Evolutionary conservation across 2,329 filamentous ascomycete species (phyloP), one percentile per base, ranked within the genome.

Genomic region (Dactylella cylindrospora): DNA sequence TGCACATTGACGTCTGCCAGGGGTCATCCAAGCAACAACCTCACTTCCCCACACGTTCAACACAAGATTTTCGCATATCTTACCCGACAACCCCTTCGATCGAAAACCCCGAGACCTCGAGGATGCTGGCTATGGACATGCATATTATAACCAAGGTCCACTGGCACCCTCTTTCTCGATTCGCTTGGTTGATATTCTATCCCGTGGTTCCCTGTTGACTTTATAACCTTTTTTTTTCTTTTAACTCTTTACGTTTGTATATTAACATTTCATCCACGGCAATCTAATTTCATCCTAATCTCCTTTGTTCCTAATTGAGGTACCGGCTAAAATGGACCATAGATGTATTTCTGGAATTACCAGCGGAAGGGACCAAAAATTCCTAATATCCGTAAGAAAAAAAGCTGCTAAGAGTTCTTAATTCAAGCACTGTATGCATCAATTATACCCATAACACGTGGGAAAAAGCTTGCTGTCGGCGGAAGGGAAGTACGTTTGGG

Each of bases 41-140:
- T 38, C 36, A 54, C 44, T 54, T 62, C 49, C 49, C 57, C 57
- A 62, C 57, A 62, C 38, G 35, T 22, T 44, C 57, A 62, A 62
- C 57, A 22, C 57, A 62, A 62, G 38, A 8, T 32, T 35, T 32
- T 40, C 32, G 33, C 40, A 35, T 31, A 33, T 40, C 45, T 25
- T 51, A 40, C 32, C 38, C 45, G 44, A 50, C 22, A 23, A 22
- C 26, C 47, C 33, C 41, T 40, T 38, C 28, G 36, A 45, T 25
- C 32, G 36, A 20, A 33, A 2, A 29, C 3, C 28, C 35, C 29
- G 19, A 25, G 19, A 15, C 6, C 29, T 35, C 26, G 39, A 31
- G 46, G 31, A 44, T 60, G 38, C 41, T 28, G 35, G 47, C 43
- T 36, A 44, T 35, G n/a, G 29, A 35, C 29, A 25, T 44, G 38